A percentile compares a stretch with the other conserved stretches of the same genome.
phyloP scores from a whole-genome alignment of 331 rosid genomes.

The Pyrus hybrid region DNA sequence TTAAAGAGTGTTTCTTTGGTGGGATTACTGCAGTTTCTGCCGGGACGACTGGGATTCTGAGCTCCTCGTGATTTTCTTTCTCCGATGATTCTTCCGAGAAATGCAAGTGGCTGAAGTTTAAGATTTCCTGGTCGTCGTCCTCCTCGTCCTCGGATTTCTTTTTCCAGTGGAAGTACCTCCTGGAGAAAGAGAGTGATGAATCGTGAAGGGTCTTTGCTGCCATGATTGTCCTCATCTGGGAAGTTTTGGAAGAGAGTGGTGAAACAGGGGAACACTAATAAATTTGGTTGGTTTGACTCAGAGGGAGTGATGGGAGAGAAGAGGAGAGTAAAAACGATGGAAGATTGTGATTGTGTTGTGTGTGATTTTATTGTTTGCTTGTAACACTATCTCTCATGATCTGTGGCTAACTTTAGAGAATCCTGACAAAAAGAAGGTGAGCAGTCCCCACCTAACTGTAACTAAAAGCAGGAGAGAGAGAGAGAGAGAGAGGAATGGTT shows the following conservation, averaged over 20 bases:
- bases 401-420: background rate
- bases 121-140: slow-evolving; percentile 31
- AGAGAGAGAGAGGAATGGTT: background rate
- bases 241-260: background rate
- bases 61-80: slow-evolving; percentile 5
- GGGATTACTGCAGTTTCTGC: background rate
- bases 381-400: slow-evolving; percentile 1
- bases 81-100: slow-evolving; percentile 10
- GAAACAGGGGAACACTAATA: background rate
- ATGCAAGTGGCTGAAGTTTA: slow-evolving; percentile 43
- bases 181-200: slow-evolving; percentile 84
- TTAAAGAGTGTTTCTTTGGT: slow-evolving; percentile 6
- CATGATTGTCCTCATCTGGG: slow-evolving; percentile 61
- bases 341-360: background rate
- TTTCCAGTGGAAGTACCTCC: slow-evolving; percentile 72
- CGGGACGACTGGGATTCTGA: slow-evolving; percentile 10
- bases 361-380: background rate
- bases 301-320: background rate
- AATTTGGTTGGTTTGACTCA: slow-evolving; percentile 11
- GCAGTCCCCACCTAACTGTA: slow-evolving; percentile 49
- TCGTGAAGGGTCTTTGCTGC: slow-evolving; percentile 69
- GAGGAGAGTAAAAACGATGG: background rate
- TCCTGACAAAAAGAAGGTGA: slow-evolving; percentile 55
- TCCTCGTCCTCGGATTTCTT: slow-evolving; percentile 42
- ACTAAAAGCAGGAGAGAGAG: slow-evolving; percentile 14